Evolutionary conservation across 129 eudicot species (phyloP).

Genomic region (Escallonia rubra): DNA sequence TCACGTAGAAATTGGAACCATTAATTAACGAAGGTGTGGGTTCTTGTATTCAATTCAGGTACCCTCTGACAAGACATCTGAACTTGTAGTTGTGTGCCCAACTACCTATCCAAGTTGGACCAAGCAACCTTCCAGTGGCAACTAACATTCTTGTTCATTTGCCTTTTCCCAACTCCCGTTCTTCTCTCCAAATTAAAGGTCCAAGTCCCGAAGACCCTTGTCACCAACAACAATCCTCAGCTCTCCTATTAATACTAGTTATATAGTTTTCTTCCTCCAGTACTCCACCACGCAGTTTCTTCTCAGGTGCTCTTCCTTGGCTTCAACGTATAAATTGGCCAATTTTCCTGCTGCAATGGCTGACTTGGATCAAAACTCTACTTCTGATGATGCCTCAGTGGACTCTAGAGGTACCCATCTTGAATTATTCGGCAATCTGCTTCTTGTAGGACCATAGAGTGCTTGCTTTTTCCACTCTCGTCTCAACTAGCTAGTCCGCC

Average conservation of each 20-base stretch:
- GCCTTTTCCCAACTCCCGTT: constrained; percentile 15
- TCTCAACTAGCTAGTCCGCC: too few relatives aligned
- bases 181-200: not conserved
- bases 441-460: too few relatives aligned
- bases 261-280: not conserved
- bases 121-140: constrained; percentile 1
- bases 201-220: not conserved
- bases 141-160: constrained; percentile 16
- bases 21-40: too few relatives aligned
- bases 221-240: too few relatives aligned
- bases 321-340: not conserved
- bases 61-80: too few relatives aligned
- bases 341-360: constrained; percentile 12
- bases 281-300: not conserved
- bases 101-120: constrained; percentile 20
- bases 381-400: constrained; percentile 15
- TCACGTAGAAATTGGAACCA: too few relatives aligned
- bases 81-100: not conserved
- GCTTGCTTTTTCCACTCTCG: too few relatives aligned
- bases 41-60: too few relatives aligned
- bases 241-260: not conserved
- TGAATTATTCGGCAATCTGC: not conserved
- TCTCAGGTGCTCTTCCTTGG: not conserved
- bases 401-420: constrained; percentile 18
- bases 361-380: constrained; percentile 20